A percentile compares a stretch with the other conserved stretches of the same genome.
Conservation (phyloP, 2,329 filamentous ascomycete species). For the Nannizziopsis arthrosporioides region DNA sequence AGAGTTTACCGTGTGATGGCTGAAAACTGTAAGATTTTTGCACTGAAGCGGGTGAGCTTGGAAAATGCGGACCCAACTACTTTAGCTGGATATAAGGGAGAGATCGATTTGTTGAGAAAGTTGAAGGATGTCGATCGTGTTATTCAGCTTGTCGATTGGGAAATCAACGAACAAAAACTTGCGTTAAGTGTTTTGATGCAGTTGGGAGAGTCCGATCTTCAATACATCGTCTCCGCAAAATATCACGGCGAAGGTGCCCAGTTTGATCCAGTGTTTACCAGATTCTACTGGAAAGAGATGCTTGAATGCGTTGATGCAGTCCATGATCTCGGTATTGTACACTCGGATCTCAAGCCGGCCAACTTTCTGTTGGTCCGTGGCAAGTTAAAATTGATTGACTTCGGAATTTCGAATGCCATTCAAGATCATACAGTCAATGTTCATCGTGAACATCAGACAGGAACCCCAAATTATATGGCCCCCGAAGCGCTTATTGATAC, state of each 20-base stretch:
- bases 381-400: conserved; percentile 89
- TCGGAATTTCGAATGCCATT: conserved; percentile 95
- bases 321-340: conserved; percentile 82
- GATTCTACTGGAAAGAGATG: conserved; percentile 99
- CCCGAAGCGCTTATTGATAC: conserved; percentile 86
- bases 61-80: conserved; percentile 78
- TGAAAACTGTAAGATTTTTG: conserved; percentile 91
- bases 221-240: conserved; percentile 66
- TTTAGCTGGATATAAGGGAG: conserved; percentile 79
- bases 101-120: conserved; percentile 81
- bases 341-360: conserved; percentile 91
- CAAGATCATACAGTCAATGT: conserved; percentile 96
- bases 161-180: conserved; percentile 86
- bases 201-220: conserved; percentile 86
- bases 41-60: conserved; percentile 81
- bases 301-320: conserved; percentile 86
- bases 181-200: conserved; percentile 90
- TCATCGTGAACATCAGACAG: conserved; percentile 87
- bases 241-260: conserved; percentile 59
- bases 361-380: conserved; percentile 93
- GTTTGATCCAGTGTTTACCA: conserved; percentile 80
- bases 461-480: conserved; percentile 98
- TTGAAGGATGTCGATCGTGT: conserved; percentile 78
- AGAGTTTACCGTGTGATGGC: conserved; percentile 95
- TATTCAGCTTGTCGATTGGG: conserved; percentile 80